A percentile compares a stretch with the other conserved stretches of the same genome.
Evolutionary conservation across 371 early-diverging fungal genomes (phyloP).

Genomic region (Rhizopus microsporus): DNA sequence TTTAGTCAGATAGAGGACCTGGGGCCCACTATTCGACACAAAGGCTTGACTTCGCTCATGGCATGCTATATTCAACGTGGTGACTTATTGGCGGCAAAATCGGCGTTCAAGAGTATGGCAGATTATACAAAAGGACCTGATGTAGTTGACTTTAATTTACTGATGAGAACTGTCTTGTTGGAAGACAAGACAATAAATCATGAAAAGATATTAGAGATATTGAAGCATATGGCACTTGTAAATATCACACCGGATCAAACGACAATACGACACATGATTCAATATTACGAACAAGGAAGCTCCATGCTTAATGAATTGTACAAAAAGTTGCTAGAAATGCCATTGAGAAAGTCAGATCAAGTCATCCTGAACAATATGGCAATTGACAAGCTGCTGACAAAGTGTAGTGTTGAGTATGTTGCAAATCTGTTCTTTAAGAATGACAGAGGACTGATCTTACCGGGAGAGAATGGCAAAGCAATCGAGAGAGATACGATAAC

Average conservation of each 20-base stretch:
- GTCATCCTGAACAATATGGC: conserved; percentile 44
- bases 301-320: conserved; percentile 24
- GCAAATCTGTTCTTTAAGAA: conserved; percentile 20
- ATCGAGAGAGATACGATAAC: conserved; percentile 32
- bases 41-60: conserved; percentile 32
- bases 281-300: conserved; percentile 23
- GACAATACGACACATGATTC: conserved; percentile 34
- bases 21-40: conserved; percentile 20
- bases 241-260: conserved; percentile 33
- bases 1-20: conserved; percentile 16
- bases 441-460: conserved; percentile 25
- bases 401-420: conserved; percentile 5
- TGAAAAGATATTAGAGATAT: conserved; percentile 36
- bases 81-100: conserved; percentile 28
- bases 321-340: conserved; percentile 21
- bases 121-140: conserved; percentile 33
- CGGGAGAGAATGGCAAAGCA: neutral
- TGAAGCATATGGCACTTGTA: conserved; percentile 41
- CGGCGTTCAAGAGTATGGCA: conserved; percentile 30
- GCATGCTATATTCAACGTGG: conserved; percentile 30
- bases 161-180: conserved; percentile 31
- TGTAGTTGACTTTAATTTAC: conserved; percentile 43
- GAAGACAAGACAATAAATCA: conserved; percentile 14
- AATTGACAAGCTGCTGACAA: conserved; percentile 20
- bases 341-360: conserved; percentile 22